phyloP scores from a whole-genome alignment of 2,329 filamentous ascomycete genomes.

The Pestalotiopsis fici region DNA sequence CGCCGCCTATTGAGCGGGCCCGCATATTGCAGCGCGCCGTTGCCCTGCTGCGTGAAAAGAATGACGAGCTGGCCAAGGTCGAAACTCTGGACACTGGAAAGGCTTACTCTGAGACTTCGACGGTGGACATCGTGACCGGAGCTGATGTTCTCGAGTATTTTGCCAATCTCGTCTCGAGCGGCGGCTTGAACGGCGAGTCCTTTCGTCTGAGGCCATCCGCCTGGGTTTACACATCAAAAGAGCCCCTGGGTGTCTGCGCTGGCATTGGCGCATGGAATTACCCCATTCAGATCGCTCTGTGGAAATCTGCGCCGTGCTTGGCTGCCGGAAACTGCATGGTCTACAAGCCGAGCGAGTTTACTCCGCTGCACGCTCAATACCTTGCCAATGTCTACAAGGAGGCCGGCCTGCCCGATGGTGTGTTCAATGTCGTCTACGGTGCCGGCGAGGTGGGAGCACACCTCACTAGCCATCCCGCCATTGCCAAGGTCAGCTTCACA shows the following conservation, averaged over 20 bases:
- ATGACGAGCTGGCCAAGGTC: constrained; percentile 76
- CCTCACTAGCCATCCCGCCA: constrained; percentile 68
- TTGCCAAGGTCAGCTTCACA: constrained; percentile 89
- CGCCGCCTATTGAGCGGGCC: constrained; percentile 71
- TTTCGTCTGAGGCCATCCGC: constrained; percentile 73
- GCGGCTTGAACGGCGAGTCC: constrained; percentile 79
- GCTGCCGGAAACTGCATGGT: constrained; percentile 89
- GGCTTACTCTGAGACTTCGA: constrained; percentile 79
- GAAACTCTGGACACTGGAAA: constrained; percentile 89
- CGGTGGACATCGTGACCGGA: constrained; percentile 80
- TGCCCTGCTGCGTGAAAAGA: constrained; percentile 70
- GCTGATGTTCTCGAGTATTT: constrained; percentile 88
- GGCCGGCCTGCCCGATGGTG: constrained; percentile 77
- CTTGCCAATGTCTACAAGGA: constrained; percentile 77
- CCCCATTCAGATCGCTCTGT: constrained; percentile 85
- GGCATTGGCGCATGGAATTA: constrained; percentile 94
- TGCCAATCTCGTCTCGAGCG: constrained; percentile 75
- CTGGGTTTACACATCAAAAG: constrained; percentile 82
- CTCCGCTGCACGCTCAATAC: constrained; percentile 76
- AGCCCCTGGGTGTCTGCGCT: constrained; percentile 79
- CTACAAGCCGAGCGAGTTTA: constrained; percentile 88
- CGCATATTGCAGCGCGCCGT: constrained; percentile 79
- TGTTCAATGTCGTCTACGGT: constrained; percentile 86
- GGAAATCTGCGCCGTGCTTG: constrained; percentile 85
- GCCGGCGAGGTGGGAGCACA: constrained; percentile 76